A percentile compares a stretch with the other conserved stretches of the same genome.
phyloP scores from a whole-genome alignment of 768 basidiomycete species.

The Kondoa subrosea region DNA sequence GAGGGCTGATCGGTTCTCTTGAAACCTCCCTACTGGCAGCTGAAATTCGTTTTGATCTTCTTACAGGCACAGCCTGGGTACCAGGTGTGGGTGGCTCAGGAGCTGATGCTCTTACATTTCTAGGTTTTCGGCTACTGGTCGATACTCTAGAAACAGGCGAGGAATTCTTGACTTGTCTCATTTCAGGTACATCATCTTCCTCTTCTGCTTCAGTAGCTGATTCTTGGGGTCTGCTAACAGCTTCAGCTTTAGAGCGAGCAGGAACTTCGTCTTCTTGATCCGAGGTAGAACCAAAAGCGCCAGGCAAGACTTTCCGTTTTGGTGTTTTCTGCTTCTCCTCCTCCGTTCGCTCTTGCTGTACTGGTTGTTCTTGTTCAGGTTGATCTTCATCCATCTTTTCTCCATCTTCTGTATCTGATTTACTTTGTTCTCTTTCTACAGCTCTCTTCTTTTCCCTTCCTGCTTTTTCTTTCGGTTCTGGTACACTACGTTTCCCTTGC shows the following conservation, averaged over 20 bases:
- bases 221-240: no score
- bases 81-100: neutral
- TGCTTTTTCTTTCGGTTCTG: neutral
- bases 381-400: neutral
- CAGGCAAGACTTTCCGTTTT: neutral
- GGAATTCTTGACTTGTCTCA: neutral
- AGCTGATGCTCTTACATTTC: neutral
- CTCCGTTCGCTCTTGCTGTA: neutral
- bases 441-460: neutral
- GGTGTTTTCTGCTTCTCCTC: neutral
- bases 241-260: no score
- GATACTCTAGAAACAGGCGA: neutral
- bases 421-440: neutral
- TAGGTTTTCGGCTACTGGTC: neutral
- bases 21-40: neutral
- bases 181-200: neutral
- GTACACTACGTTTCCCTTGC: neutral
- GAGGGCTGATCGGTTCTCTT: neutral
- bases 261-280: neutral
- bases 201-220: neutral
- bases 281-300: neutral
- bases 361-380: neutral
- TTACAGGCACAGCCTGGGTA: neutral
- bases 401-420: no score
- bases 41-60: neutral